phyloP scores from a whole-genome alignment of 257 asterid genomes.

The Perilla frutescens region DNA sequence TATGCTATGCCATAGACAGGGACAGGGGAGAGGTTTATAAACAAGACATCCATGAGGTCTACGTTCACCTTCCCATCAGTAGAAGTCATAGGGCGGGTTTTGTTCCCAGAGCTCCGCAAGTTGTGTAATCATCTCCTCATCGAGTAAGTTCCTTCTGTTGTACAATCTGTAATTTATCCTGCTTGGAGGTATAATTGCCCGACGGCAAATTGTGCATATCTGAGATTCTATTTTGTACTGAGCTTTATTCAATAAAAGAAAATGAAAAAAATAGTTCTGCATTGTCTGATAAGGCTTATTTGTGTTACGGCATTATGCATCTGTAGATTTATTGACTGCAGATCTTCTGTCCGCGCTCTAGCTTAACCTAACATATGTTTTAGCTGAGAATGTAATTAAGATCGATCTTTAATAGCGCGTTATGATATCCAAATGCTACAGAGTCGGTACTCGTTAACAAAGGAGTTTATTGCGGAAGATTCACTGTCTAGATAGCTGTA shows the following conservation, averaged over 20 bases:
- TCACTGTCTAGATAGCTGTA: too few species aligned
- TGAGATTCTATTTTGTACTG: slow-evolving; percentile 38
- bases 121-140: slow-evolving; percentile 47
- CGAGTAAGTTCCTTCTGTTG: slow-evolving; percentile 39
- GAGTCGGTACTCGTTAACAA: too few species aligned
- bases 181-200: slow-evolving; percentile 39
- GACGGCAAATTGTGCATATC: slow-evolving; percentile 46
- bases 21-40: slow-evolving; percentile 88
- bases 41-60: slow-evolving; percentile 90
- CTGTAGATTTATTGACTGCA: too few species aligned
- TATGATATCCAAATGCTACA: too few species aligned
- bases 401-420: too few species aligned
- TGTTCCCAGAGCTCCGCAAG: slow-evolving; percentile 54
- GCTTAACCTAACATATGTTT: too few species aligned
- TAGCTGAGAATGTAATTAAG: too few species aligned
- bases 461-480: too few species aligned
- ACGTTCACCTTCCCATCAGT: slow-evolving; percentile 89
- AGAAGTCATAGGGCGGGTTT: slow-evolving; percentile 77
- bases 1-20: slow-evolving; percentile 89
- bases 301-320: too few species aligned
- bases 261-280: slow-evolving; percentile 16
- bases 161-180: slow-evolving; percentile 47
- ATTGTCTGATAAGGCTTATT: background rate
- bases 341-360: too few species aligned
- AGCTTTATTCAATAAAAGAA: slow-evolving; percentile 39